Conservation (phyloP, 2,329 filamentous ascomycete genomes). For the Domatiomyces catenatus region DNA sequence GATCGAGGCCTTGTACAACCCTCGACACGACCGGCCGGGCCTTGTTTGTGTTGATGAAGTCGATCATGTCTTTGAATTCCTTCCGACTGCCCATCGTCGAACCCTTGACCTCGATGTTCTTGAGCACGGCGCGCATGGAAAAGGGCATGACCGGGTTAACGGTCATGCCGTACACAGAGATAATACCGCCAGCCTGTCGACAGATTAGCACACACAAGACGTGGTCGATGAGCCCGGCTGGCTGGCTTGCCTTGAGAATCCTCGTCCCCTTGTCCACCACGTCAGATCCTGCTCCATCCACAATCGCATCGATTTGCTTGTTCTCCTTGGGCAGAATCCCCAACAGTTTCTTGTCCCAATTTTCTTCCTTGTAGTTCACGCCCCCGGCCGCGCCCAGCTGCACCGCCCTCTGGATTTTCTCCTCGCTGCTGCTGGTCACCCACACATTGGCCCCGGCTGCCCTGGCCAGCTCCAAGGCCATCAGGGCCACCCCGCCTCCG, state of each 20-base stretch:
- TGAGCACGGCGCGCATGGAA: conserved; percentile 66
- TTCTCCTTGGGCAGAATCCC: conserved; percentile 44
- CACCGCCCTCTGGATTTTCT: conserved; percentile 58
- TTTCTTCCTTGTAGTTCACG: conserved; percentile 62
- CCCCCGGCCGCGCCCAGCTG: conserved; percentile 64
- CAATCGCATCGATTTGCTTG: conserved; percentile 60
- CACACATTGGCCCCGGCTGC: conserved; percentile 62
- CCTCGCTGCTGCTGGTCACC: conserved; percentile 59
- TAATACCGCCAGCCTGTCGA: conserved; percentile 56
- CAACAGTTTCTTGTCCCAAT: conserved; percentile 66
- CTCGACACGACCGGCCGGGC: conserved; percentile 66
- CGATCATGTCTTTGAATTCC: conserved; percentile 84
- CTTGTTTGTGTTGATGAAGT: conserved; percentile 58
- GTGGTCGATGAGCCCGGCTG: background rate
- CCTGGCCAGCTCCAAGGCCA: conserved; percentile 63
- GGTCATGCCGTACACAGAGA: conserved; percentile 86
- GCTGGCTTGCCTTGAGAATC: conserved; percentile 47
- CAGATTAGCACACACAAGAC: background rate
- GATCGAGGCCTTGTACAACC: conserved; percentile 53
- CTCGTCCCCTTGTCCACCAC: conserved; percentile 53
- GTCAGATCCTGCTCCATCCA: conserved; percentile 84
- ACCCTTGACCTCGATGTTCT: conserved; percentile 74
- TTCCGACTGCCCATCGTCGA: conserved; percentile 80
- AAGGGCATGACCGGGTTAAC: conserved; percentile 71
- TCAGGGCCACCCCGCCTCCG: conserved; percentile 77